Evolutionary conservation across 108 stramenopile species (phyloP).

Genomic region (Nitzschia putrida): DNA sequence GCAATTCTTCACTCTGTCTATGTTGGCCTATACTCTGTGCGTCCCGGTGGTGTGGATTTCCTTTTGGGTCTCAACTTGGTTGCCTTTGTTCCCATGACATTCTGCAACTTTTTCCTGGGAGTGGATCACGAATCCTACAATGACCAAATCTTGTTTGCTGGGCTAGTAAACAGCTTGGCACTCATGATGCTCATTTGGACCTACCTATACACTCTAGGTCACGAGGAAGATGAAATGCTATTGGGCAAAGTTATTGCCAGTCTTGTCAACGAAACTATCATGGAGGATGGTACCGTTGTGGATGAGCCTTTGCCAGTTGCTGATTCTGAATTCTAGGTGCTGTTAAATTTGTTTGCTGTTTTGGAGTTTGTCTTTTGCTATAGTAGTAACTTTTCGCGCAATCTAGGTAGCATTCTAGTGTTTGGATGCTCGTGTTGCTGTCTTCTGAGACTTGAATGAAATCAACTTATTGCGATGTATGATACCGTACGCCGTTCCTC

Average conservation of each 20-base stretch:
- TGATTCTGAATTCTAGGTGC: slow-evolving; percentile 28
- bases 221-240: slow-evolving; percentile 46
- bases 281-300: slow-evolving; percentile 3
- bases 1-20: slow-evolving; percentile 54
- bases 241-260: slow-evolving; percentile 17
- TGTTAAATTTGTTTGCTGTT: neutral
- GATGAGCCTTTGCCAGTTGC: slow-evolving; percentile 1
- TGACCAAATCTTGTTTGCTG: slow-evolving; percentile 55
- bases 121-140: slow-evolving; percentile 55
- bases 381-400: no score
- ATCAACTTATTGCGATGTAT: no score
- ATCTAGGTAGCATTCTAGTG: no score
- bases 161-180: slow-evolving; percentile 58
- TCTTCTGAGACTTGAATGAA: no score
- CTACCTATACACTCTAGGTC: slow-evolving; percentile 47
- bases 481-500: no score
- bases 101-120: slow-evolving; percentile 51
- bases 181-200: slow-evolving; percentile 71
- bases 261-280: neutral
- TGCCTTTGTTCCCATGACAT: slow-evolving; percentile 66
- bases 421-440: no score
- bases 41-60: slow-evolving; percentile 33
- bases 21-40: slow-evolving; percentile 34
- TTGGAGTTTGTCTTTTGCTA: no score
- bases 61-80: slow-evolving; percentile 68